phyloP scores from a whole-genome alignment of 1,139 yeast genomes.

The Yamadazyma kanchanaburiensis region DNA sequence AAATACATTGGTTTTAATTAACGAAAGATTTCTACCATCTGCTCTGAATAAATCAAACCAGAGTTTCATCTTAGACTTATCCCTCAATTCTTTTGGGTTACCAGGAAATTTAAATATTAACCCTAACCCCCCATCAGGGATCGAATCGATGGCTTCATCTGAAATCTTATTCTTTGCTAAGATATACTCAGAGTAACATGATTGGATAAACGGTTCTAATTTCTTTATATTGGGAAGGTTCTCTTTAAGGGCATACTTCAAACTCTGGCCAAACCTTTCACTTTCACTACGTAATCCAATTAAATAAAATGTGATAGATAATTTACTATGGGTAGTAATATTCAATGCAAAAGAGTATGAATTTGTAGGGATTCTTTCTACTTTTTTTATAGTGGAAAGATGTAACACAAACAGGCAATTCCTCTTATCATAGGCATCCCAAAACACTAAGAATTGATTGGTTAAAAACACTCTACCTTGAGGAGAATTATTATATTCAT shows the following conservation, averaged over 20 bases:
- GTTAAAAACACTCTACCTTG: conserved; percentile 69
- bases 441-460: conserved; percentile 70
- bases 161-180: conserved; percentile 57
- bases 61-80: conserved; percentile 79
- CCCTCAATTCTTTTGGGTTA: conserved; percentile 70
- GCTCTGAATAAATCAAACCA: conserved; percentile 90
- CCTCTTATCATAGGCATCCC: conserved; percentile 64
- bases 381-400: conserved; percentile 74
- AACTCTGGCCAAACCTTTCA: conserved; percentile 70
- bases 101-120: conserved; percentile 85
- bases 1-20: conserved; percentile 73
- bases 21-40: conserved; percentile 80
- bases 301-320: conserved; percentile 64
- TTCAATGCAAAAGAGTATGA: conserved; percentile 77
- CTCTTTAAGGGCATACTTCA: conserved; percentile 60
- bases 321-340: conserved; percentile 66
- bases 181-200: conserved; percentile 85
- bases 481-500: conserved; percentile 27
- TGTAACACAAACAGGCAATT: conserved; percentile 72
- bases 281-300: conserved; percentile 77
- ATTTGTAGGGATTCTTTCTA: conserved; percentile 77
- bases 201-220: conserved; percentile 61
- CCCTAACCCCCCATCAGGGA: conserved; percentile 86
- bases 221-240: conserved; percentile 62
- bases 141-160: conserved; percentile 40